phyloP scores from a whole-genome alignment of 2,329 filamentous ascomycete species.

The Epichloe scottii region DNA sequence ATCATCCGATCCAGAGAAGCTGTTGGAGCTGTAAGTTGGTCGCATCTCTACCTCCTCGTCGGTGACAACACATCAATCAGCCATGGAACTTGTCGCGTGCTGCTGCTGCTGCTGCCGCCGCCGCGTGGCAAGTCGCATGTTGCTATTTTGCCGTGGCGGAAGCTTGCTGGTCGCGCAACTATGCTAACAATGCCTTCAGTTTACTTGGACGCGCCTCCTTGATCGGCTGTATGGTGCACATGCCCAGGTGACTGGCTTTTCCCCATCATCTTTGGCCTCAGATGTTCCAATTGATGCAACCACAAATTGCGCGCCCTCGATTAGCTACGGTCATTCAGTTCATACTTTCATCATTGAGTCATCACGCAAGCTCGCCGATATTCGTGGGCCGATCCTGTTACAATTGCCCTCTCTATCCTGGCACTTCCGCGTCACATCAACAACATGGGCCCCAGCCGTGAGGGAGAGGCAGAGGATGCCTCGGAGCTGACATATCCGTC shows the following conservation, averaged over 20 bases:
- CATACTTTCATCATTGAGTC: background rate
- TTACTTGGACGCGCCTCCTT: slow-evolving; percentile 5
- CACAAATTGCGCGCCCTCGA: no score
- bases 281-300: background rate
- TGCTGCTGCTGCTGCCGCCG: no score
- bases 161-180: slow-evolving; percentile 1
- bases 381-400: background rate
- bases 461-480: slow-evolving; percentile 23
- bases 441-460: slow-evolving; percentile 21
- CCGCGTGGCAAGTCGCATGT: slow-evolving; percentile 2
- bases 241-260: background rate
- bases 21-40: slow-evolving; percentile 23
- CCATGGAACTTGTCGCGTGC: slow-evolving; percentile 2
- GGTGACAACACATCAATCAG: slow-evolving; percentile 6
- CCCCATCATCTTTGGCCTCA: background rate
- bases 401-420: no score
- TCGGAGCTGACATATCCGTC: slow-evolving; percentile 33
- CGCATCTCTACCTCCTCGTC: slow-evolving; percentile 2
- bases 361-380: background rate
- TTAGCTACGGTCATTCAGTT: no score
- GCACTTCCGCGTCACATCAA: background rate
- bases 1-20: slow-evolving; percentile 23
- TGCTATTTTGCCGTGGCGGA: slow-evolving; percentile 5
- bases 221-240: slow-evolving; percentile 4
- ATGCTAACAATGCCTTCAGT: slow-evolving; percentile 13